Conservation (phyloP, 1,139 yeast species). For the Yamadazyma sp. region DNA sequence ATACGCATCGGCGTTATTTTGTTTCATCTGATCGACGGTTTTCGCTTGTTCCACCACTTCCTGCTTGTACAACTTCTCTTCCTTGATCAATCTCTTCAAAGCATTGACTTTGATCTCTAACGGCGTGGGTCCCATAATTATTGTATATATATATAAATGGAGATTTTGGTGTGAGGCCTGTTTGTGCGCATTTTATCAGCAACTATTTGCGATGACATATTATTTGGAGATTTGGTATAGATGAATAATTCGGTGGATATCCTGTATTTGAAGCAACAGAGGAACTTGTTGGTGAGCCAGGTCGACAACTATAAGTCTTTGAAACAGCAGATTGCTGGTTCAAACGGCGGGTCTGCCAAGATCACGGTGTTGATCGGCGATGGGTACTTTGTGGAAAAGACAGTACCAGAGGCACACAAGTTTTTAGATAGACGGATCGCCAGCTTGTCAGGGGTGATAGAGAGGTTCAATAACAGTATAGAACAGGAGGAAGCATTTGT, state of each 20-base stretch:
- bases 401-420: slow-evolving; percentile 40
- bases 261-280: slow-evolving; percentile 7
- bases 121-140: slow-evolving; percentile 82
- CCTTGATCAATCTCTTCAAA: slow-evolving; percentile 70
- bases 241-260: slow-evolving; percentile 1
- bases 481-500: slow-evolving; percentile 25
- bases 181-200: neutral
- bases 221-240: no score
- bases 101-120: slow-evolving; percentile 78
- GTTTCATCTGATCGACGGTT: slow-evolving; percentile 45
- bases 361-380: slow-evolving; percentile 56
- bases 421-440: slow-evolving; percentile 39
- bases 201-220: slow-evolving; percentile 2
- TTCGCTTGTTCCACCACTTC: slow-evolving; percentile 65
- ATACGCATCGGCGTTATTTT: slow-evolving; percentile 58
- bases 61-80: slow-evolving; percentile 59
- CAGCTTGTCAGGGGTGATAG: slow-evolving; percentile 17
- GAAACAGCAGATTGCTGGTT: slow-evolving; percentile 2
- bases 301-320: slow-evolving; percentile 11
- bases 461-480: slow-evolving; percentile 36
- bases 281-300: slow-evolving; percentile 13
- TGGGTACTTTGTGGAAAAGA: slow-evolving; percentile 57
- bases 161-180: no score
- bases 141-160: no score
- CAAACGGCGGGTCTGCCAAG: slow-evolving; percentile 9